Percentiles rank a stretch among this genome's conserved stretches.
phyloP scores from a whole-genome alignment of 2,329 filamentous ascomycete genomes.

The Zasmidium cellare region DNA sequence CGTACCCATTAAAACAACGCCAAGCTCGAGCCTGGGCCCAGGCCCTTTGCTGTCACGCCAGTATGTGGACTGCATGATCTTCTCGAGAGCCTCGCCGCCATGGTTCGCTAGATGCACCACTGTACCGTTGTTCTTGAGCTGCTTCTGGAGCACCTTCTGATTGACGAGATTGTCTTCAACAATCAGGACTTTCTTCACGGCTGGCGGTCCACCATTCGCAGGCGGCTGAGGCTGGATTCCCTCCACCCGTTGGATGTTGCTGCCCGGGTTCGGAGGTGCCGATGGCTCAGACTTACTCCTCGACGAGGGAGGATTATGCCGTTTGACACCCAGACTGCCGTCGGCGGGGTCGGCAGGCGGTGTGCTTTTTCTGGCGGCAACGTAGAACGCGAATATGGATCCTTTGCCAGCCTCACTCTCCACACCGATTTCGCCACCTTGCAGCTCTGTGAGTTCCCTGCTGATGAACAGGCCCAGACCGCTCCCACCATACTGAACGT shows the following conservation, averaged over 20 bases:
- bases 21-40: slow-evolving; percentile 26
- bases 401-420: slow-evolving; percentile 66
- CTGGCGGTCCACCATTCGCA: slow-evolving; percentile 1
- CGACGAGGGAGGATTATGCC: slow-evolving; percentile 12
- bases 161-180: slow-evolving; percentile 48
- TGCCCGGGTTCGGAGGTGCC: slow-evolving; percentile 4
- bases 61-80: slow-evolving; percentile 44
- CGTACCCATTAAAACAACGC: slow-evolving; percentile 69
- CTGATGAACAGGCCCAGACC: slow-evolving; percentile 80
- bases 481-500: slow-evolving; percentile 76
- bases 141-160: slow-evolving; percentile 51
- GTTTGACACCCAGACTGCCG: slow-evolving; percentile 13
- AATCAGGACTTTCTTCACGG: slow-evolving; percentile 36
- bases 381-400: slow-evolving; percentile 75
- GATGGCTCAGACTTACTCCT: slow-evolving; percentile 18
- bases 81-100: slow-evolving; percentile 50
- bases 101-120: slow-evolving; percentile 51
- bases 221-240: neutral
- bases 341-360: slow-evolving; percentile 34
- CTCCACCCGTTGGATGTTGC: slow-evolving; percentile 3
- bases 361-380: slow-evolving; percentile 63
- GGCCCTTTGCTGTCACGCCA: slow-evolving; percentile 35
- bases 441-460: slow-evolving; percentile 74
- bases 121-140: slow-evolving; percentile 50
- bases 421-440: slow-evolving; percentile 78